Conservation (phyloP, 2,329 filamentous ascomycete species). For the Botrytis galanthina region DNA sequence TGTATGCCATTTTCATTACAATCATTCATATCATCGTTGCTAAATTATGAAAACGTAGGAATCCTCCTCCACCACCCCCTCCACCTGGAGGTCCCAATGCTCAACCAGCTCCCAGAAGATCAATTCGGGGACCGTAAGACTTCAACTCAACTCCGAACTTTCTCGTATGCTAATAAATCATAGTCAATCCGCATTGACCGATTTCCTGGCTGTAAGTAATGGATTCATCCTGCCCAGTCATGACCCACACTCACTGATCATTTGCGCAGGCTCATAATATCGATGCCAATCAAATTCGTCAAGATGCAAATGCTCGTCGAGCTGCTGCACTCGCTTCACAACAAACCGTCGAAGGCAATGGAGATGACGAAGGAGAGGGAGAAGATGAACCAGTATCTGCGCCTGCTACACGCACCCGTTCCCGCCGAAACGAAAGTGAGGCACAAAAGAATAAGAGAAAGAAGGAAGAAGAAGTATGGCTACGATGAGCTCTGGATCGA, state of each 20-base stretch:
- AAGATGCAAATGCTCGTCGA: slow-evolving; percentile 49
- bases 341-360: slow-evolving; percentile 40
- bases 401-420: slow-evolving; percentile 28
- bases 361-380: slow-evolving; percentile 43
- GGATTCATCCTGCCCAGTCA: background rate
- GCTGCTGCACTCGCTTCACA: slow-evolving; percentile 41
- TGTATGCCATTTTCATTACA: background rate
- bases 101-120: slow-evolving; percentile 8
- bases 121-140: slow-evolving; percentile 37
- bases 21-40: background rate
- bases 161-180: slow-evolving; percentile 7
- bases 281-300: slow-evolving; percentile 55
- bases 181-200: slow-evolving; percentile 64
- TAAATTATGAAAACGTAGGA: background rate
- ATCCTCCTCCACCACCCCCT: slow-evolving; percentile 18
- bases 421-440: slow-evolving; percentile 32
- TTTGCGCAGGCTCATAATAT: slow-evolving; percentile 67
- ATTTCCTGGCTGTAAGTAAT: slow-evolving; percentile 59
- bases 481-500: slow-evolving; percentile 19
- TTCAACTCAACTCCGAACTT: background rate
- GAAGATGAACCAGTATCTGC: slow-evolving; percentile 32
- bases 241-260: background rate
- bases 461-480: slow-evolving; percentile 44
- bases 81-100: slow-evolving; percentile 14
- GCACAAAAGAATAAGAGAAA: slow-evolving; percentile 37